A percentile compares a stretch with the other conserved stretches of the same genome.
Evolutionary conservation across 1,139 yeast species (phyloP).

Genomic region (Kluyveromyces marxianus): DNA sequence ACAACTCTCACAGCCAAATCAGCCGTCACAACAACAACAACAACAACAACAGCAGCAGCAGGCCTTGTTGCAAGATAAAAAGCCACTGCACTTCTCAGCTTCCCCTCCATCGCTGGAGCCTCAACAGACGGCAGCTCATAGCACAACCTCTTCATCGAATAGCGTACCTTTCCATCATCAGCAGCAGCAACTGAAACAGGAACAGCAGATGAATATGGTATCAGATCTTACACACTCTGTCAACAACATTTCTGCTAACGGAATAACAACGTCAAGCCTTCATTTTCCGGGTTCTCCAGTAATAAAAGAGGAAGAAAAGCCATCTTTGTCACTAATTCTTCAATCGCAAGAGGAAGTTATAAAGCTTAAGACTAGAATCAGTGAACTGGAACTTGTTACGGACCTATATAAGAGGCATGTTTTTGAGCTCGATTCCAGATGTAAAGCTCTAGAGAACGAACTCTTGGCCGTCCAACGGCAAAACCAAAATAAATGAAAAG

Average conservation of each 20-base stretch:
- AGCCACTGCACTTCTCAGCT: constrained; percentile 7
- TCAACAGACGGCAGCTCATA: constrained; percentile 4
- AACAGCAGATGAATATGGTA: neutral
- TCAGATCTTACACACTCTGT: neutral
- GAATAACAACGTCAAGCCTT: neutral
- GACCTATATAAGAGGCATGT: constrained; percentile 79
- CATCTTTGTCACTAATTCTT: constrained; percentile 10
- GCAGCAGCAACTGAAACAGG: neutral
- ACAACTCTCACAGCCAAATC: neutral
- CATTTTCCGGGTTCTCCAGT: neutral
- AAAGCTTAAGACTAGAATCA: constrained; percentile 61
- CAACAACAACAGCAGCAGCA: neutral
- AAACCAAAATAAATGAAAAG: neutral
- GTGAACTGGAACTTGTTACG: constrained; percentile 85
- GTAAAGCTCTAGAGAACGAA: constrained; percentile 15
- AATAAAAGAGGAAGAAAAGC: neutral
- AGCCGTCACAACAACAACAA: neutral
- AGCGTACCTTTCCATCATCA: neutral
- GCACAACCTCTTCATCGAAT: constrained; percentile 1
- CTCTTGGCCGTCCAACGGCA: constrained; percentile 4
- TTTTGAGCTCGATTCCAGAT: constrained; percentile 55
- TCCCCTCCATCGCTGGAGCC: constrained; percentile 11
- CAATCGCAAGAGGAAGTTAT: constrained; percentile 40
- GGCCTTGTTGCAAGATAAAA: neutral
- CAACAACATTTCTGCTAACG: neutral